Conservation (phyloP, 1,284 basidiomycete species). For the Puccinia hordei region DNA sequence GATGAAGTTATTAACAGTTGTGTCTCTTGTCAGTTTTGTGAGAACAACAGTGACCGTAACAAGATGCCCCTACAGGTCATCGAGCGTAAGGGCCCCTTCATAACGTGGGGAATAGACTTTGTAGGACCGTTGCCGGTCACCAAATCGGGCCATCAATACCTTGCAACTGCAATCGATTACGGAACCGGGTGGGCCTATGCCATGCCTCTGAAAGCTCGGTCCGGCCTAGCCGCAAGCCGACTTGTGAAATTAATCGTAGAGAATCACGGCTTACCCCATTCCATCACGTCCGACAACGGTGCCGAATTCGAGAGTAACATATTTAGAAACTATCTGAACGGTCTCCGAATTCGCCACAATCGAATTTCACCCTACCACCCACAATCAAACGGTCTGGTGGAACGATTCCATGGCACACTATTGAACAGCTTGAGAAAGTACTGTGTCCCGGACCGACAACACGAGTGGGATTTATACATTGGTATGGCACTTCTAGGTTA, state of each 20-base stretch:
- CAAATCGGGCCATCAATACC: not conserved
- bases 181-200: conserved; percentile 29
- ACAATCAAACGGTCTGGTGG: conserved; percentile 7
- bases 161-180: conserved; percentile 17
- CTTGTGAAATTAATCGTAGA: not conserved
- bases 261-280: conserved; percentile 15
- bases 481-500: conserved; percentile 10
- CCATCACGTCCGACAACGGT: conserved; percentile 14
- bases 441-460: conserved; percentile 16
- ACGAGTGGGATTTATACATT: conserved; percentile 12
- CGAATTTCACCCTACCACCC: not conserved
- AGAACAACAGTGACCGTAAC: not conserved
- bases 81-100: not conserved
- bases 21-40: conserved; percentile 10
- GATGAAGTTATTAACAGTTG: not conserved
- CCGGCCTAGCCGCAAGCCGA: not conserved
- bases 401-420: conserved; percentile 26
- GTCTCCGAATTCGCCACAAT: conserved; percentile 11
- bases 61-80: conserved; percentile 16
- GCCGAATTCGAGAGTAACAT: not conserved
- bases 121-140: conserved; percentile 5
- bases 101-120: conserved; percentile 32
- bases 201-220: not conserved
- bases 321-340: not conserved
- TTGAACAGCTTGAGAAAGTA: not conserved